phyloP scores from a whole-genome alignment of 805 yeast species.

The Candida maris region DNA sequence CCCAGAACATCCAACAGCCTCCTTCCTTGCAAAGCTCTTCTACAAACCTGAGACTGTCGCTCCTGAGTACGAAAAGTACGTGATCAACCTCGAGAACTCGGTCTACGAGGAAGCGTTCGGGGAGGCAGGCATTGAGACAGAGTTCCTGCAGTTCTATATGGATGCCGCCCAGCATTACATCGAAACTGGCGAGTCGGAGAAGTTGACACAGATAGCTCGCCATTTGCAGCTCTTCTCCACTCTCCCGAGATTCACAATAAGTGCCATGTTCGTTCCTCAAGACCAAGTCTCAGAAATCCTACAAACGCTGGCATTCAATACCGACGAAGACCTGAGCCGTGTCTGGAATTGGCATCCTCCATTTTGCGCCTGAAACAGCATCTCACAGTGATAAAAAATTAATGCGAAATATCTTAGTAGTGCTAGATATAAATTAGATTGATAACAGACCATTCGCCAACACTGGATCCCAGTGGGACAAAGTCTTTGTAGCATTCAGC shows the following conservation, averaged over 20 bases:
- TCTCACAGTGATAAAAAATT: constrained; percentile 3
- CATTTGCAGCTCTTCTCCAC: constrained; percentile 29
- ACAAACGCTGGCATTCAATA: constrained; percentile 3
- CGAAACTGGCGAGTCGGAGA: constrained; percentile 15
- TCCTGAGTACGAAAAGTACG: constrained; percentile 34
- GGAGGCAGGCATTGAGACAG: constrained; percentile 46
- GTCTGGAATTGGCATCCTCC: constrained; percentile 9
- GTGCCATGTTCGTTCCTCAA: constrained; percentile 33
- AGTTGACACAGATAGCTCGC: constrained; percentile 20
- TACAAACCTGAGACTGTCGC: constrained; percentile 28
- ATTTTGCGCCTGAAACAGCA: not conserved
- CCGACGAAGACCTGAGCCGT: constrained; percentile 9
- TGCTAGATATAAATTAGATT: no score
- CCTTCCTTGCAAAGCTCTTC: constrained; percentile 39
- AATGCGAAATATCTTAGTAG: constrained; percentile 1
- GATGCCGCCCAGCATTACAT: constrained; percentile 35
- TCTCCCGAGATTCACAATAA: constrained; percentile 35
- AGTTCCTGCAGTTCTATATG: constrained; percentile 43
- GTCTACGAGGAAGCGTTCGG: constrained; percentile 34
- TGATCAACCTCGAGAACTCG: constrained; percentile 29
- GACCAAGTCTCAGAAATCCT: constrained; percentile 14
- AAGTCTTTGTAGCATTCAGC: constrained; percentile 3
- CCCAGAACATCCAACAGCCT: constrained; percentile 42
- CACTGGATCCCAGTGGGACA: not conserved
- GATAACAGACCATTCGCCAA: no score